These are phyloP conservation scores for Sporothrix mexicana DNA, from an alignment of 2,329 filamentous ascomycete species.

Conservation along the genomic window DNA sequence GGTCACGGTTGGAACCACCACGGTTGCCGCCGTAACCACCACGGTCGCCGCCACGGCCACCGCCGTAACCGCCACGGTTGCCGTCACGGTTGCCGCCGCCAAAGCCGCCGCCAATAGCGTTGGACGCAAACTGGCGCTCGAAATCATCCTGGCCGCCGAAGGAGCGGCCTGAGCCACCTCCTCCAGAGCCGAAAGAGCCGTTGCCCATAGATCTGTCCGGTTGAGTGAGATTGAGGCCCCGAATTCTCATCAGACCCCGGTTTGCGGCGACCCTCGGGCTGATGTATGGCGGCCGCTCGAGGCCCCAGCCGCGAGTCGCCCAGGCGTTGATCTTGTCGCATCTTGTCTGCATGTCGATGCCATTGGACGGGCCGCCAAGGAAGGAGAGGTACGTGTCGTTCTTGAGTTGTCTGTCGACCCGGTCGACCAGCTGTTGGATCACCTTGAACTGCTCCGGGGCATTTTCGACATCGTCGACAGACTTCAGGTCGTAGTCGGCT, in stretches of 20 bases:
- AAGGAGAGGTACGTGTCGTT: conserved; percentile 60
- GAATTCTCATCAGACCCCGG: conserved; percentile 33
- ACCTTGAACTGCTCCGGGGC: conserved; percentile 50
- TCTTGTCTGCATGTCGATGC: conserved; percentile 47
- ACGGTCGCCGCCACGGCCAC: too few species aligned
- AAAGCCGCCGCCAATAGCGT: too few species aligned
- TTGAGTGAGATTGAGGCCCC: conserved; percentile 30
- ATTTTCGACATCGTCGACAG: conserved; percentile 49
- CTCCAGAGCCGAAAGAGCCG: too few species aligned
- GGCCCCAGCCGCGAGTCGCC: conserved; percentile 58
- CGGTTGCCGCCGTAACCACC: too few species aligned
- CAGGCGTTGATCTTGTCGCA: conserved; percentile 62
- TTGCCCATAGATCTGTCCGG: too few species aligned
- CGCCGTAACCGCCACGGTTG: too few species aligned
- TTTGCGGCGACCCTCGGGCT: conserved; percentile 39
- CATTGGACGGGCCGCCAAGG: conserved; percentile 53
- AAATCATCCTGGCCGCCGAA: too few species aligned
- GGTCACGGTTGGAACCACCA: too few species aligned
- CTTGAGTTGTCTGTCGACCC: conserved; percentile 45
- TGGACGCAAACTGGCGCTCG: too few species aligned
- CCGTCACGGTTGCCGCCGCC: too few species aligned
- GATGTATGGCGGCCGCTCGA: conserved; percentile 53
- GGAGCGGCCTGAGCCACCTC: too few species aligned
- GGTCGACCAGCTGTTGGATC: conserved; percentile 50
- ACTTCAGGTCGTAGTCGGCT: conserved; percentile 59